Percentiles rank a stretch among this genome's conserved stretches.
These are phyloP conservation scores for Chrysanthemum seticuspe DNA, from an alignment of 129 eudicot species.

Conservation along the genomic window DNA sequence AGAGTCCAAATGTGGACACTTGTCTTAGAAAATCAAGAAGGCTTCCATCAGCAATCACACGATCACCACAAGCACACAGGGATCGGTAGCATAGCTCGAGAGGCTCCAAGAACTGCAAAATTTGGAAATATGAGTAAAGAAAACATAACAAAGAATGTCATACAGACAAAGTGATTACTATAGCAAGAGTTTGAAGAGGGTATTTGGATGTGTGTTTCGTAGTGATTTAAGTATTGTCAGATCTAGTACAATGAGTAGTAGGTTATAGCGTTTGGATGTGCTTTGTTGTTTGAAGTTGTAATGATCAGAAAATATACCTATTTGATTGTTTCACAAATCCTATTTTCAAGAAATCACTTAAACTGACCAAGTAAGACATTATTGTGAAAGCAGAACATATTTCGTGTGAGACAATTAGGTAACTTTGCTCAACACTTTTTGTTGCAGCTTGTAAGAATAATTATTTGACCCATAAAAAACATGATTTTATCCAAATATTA, in stretches of 20 bases:
- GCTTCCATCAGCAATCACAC: conserved; percentile 91
- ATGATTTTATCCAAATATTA: not conserved
- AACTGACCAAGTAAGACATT: not conserved
- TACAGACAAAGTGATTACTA: conserved; percentile 1
- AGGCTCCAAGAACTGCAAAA: conserved; percentile 81
- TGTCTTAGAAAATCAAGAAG: conserved; percentile 91
- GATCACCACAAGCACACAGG: conserved; percentile 88
- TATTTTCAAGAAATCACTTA: not conserved
- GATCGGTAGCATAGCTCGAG: conserved; percentile 96
- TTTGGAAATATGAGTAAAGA: conserved; percentile 6
- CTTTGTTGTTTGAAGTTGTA: not conserved
- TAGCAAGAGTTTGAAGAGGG: not conserved
- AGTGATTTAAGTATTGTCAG: not conserved
- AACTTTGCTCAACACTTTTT: too few species aligned
- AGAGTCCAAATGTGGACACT: conserved; percentile 94
- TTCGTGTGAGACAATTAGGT: not conserved
- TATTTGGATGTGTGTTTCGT: not conserved
- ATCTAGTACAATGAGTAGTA: not conserved
- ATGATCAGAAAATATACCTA: not conserved
- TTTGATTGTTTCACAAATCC: not conserved
- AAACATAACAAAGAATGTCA: not conserved
- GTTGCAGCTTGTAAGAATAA: too few species aligned
- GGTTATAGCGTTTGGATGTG: conserved; percentile 6
- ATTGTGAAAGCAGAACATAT: not conserved
- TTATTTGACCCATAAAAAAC: too few species aligned